Percentiles rank a stretch among this genome's conserved stretches.
Evolutionary conservation across 495 filamentous ascomycete species (phyloP).

Genomic region (Penicillium chermesinum): DNA sequence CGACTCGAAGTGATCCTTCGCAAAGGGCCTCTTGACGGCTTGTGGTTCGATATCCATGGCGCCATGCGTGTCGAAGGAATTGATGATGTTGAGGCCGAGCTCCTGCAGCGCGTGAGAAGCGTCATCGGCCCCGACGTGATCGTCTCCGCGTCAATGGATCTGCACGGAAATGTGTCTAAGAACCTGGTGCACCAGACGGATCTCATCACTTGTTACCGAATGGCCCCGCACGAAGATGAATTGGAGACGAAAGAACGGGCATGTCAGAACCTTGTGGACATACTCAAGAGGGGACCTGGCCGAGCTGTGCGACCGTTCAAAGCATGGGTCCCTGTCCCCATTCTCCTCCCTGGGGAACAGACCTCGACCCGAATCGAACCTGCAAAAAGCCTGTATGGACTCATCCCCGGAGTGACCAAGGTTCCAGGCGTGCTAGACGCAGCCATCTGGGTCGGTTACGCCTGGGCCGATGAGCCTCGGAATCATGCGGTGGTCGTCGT

Average conservation of each 20-base stretch:
- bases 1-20: conserved; percentile 34
- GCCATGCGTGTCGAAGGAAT: conserved; percentile 53
- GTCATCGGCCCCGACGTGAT: conserved; percentile 46
- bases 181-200: conserved; percentile 47
- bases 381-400: conserved; percentile 48
- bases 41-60: conserved; percentile 58
- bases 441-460: conserved; percentile 56
- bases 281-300: conserved; percentile 20
- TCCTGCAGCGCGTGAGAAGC: conserved; percentile 42
- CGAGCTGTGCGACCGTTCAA: conserved; percentile 38
- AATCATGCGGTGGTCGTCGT: conserved; percentile 50
- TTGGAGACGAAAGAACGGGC: conserved; percentile 50
- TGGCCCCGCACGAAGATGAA: conserved; percentile 49
- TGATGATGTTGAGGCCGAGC: conserved; percentile 48
- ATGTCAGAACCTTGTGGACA: conserved; percentile 45
- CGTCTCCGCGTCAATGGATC: conserved; percentile 53
- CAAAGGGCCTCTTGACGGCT: conserved; percentile 35
- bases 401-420: conserved; percentile 42
- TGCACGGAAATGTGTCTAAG: conserved; percentile 54
- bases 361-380: conserved; percentile 54
- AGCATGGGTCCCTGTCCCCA: conserved; percentile 51
- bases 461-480: conserved; percentile 55
- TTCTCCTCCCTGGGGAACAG: conserved; percentile 53
- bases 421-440: conserved; percentile 45
- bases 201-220: conserved; percentile 53